Percentiles rank a stretch among this genome's conserved stretches.
Conservation (phyloP, 2,329 filamentous ascomycete species). For the Talaromyces pinophilus region DNA sequence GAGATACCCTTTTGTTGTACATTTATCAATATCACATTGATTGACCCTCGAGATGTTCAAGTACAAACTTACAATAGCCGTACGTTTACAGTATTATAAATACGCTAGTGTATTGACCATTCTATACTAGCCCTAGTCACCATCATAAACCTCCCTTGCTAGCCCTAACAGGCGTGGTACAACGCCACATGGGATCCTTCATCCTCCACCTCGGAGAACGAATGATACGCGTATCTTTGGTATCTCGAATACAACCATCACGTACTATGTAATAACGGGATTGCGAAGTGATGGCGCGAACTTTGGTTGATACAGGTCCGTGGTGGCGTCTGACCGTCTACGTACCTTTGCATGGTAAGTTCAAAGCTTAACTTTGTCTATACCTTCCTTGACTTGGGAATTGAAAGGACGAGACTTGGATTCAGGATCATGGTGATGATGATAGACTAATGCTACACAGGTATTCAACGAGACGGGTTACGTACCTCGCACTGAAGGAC, state of each 20-base stretch:
- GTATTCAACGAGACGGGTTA: background rate
- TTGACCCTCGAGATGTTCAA: background rate
- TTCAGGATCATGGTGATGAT: background rate
- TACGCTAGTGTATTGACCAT: background rate
- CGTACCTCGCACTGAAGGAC: background rate
- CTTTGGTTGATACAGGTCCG: background rate
- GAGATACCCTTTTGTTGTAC: slow-evolving; percentile 6
- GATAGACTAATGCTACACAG: background rate
- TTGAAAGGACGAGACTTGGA: background rate
- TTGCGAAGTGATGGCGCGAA: background rate
- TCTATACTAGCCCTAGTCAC: background rate
- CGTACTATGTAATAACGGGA: background rate
- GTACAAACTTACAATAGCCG: background rate
- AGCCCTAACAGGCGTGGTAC: background rate
- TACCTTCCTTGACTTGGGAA: background rate
- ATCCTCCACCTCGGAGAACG: background rate
- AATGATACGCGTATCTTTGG: background rate
- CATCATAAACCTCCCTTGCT: background rate
- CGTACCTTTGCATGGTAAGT: slow-evolving; percentile 1
- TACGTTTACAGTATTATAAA: background rate
- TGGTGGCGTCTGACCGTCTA: background rate
- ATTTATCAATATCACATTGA: background rate
- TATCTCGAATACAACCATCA: background rate
- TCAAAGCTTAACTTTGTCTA: slow-evolving; percentile 1
- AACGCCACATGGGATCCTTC: background rate